These are phyloP conservation scores for Paraurostyla sp. DNA, from an alignment of 73 alveolate species.

Conservation along the genomic window DNA sequence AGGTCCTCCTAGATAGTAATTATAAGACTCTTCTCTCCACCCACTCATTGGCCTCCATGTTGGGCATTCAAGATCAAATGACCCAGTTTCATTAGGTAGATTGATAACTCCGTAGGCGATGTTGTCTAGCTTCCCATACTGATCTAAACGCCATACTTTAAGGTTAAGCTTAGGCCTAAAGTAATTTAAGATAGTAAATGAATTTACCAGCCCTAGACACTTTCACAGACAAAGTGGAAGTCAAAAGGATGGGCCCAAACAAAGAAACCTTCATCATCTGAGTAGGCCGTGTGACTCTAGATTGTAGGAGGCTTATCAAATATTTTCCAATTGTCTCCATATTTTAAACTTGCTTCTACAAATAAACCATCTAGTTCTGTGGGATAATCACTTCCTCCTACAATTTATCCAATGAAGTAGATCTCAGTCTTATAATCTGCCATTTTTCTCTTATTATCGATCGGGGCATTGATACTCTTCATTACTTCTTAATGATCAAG, in stretches of 20 bases:
- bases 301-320: conserved; percentile 60
- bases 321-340: conserved; percentile 75
- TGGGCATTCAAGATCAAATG: conserved; percentile 73
- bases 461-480: conserved; percentile 24
- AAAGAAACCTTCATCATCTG: conserved; percentile 78
- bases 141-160: conserved; percentile 73
- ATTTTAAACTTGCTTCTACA: conserved; percentile 65
- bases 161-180: conserved; percentile 66
- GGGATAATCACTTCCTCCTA: conserved; percentile 72
- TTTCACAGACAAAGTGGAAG: conserved; percentile 64
- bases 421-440: conserved; percentile 74
- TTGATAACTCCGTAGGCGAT: conserved; percentile 69
- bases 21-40: conserved; percentile 69
- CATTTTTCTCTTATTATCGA: conserved; percentile 38
- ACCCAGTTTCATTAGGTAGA: conserved; percentile 75
- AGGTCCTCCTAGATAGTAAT: conserved; percentile 76
- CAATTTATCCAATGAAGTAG: conserved; percentile 68
- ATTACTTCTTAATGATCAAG: conserved; percentile 21
- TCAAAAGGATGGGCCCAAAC: conserved; percentile 82
- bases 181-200: neutral
- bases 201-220: conserved; percentile 70
- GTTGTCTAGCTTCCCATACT: conserved; percentile 67
- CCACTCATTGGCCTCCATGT: conserved; percentile 83
- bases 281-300: conserved; percentile 67
- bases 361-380: conserved; percentile 66